Conservation (phyloP, 2,329 filamentous ascomycete species). For the Teratosphaeria zuluensis region DNA sequence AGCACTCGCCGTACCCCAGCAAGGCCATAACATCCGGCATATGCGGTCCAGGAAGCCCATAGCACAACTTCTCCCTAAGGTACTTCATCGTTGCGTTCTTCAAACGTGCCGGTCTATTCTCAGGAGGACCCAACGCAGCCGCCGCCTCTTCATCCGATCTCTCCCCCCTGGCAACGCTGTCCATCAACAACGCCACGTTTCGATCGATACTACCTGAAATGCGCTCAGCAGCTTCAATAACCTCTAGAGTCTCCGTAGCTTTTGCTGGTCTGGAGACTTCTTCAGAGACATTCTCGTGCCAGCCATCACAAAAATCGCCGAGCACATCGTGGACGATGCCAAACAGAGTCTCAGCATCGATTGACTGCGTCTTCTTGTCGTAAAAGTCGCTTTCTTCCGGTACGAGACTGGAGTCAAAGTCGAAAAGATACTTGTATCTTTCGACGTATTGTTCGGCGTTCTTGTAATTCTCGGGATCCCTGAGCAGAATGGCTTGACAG, state of each 20-base stretch:
- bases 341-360: not conserved
- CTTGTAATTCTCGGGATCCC: slow-evolving; percentile 49
- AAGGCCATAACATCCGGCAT: slow-evolving; percentile 46
- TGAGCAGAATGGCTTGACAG: slow-evolving; percentile 41
- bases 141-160: not conserved
- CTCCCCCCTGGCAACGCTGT: not conserved
- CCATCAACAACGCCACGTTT: not conserved
- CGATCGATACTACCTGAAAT: not conserved
- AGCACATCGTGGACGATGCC: not conserved
- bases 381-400: slow-evolving; percentile 1
- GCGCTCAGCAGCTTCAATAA: not conserved
- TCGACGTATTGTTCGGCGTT: slow-evolving; percentile 46
- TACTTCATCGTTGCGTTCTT: slow-evolving; percentile 42
- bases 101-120: not conserved
- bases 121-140: not conserved
- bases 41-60: slow-evolving; percentile 43
- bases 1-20: slow-evolving; percentile 43
- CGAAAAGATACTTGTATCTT: slow-evolving; percentile 51
- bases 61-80: slow-evolving; percentile 47
- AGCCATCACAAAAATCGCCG: not conserved
- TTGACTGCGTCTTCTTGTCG: not conserved
- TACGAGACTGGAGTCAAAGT: slow-evolving; percentile 10
- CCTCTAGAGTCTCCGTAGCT: not conserved
- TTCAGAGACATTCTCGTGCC: not conserved
- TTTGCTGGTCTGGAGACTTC: not conserved